Base-by-base conservation (phyloP, 1,139 yeast genomes). In the Diutina sp. region DNA sequence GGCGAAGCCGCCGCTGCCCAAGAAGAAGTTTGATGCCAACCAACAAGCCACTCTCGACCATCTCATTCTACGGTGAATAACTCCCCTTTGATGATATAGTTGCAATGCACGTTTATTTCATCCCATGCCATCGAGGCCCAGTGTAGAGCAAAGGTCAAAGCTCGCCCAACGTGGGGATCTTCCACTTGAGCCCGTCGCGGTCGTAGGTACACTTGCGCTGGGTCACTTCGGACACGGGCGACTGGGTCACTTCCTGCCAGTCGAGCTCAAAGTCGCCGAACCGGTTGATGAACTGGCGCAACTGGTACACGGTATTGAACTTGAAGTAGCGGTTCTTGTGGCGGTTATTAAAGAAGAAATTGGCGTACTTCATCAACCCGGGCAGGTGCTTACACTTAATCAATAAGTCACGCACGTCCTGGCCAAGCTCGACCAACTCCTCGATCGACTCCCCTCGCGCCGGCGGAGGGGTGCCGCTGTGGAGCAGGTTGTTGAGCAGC, bases 131-230 rank as follows among this genome's bases (percentile, higher is more conserved):
- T 35, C 38, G 11, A 35, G 38, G 11, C 38, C 4, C 14, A 3
- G 41, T 35, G 11, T 5, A 11, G 11, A 35, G 3, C 11, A 5
- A 8, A n/a, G 38, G 12, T 35, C 41, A 35, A 35, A 50, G 28
- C 29, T 50, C 53, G 7, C 53, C 74, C 7, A 78, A 60, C 4
- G 78, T 73, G 2, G 81, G 79, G 58, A 80, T 73, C 59, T 78
- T 79, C 83, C 84, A 80, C 60, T 76, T 78, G 47, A 79, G 63
- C 1, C 83, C 83, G 54, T 72, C 70, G 54, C 59, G 64, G 58
- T 74, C 77, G 58, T 76, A 76, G 1, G 58, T 46, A 60, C 79
- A 76, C 5, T 62, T 60, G 47, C 59, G 57, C 6, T 55, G 56
- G 3, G 41, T 55, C 16, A 14, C 57, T n/a, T 56, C 54, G 6